A percentile compares a stretch with the other conserved stretches of the same genome.
These are phyloP conservation scores for Fraxinus paxiana DNA, from an alignment of 305 asterid genomes.

Conservation along the genomic window DNA sequence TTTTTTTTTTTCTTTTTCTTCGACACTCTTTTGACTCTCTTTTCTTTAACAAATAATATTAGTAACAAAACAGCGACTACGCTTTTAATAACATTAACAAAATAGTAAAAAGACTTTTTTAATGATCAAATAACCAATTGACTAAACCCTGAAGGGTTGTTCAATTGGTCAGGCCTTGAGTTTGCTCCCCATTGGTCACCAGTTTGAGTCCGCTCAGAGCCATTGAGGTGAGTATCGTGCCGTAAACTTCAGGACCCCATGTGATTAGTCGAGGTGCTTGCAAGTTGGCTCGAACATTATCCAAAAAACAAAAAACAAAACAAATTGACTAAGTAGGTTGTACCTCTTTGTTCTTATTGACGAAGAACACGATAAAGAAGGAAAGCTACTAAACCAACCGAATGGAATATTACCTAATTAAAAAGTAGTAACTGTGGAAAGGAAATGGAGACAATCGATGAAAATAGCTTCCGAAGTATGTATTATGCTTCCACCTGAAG, in stretches of 20 bases:
- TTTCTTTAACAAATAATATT: background rate
- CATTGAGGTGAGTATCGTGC: no score
- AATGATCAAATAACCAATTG: background rate
- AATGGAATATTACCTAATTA: background rate
- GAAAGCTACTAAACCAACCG: background rate
- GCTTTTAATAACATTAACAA: background rate
- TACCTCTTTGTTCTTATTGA: background rate
- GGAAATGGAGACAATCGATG: background rate
- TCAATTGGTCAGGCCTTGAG: no score
- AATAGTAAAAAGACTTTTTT: background rate
- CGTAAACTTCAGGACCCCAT: no score
- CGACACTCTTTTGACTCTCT: background rate
- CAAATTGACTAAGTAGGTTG: background rate
- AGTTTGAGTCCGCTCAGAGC: no score
- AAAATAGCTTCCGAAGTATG: background rate
- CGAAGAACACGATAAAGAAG: background rate
- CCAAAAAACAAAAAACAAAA: no score
- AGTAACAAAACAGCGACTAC: background rate
- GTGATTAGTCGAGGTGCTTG: no score
- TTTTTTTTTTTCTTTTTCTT: background rate
- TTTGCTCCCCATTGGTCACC: no score
- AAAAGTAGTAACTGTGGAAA: background rate
- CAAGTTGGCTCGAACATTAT: no score
- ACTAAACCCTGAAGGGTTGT: no score
- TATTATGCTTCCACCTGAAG: background rate